A percentile compares a stretch with the other conserved stretches of the same genome.
Evolutionary conservation across 495 filamentous ascomycete species (phyloP).

Genomic region (Geopyxis carbonaria): DNA sequence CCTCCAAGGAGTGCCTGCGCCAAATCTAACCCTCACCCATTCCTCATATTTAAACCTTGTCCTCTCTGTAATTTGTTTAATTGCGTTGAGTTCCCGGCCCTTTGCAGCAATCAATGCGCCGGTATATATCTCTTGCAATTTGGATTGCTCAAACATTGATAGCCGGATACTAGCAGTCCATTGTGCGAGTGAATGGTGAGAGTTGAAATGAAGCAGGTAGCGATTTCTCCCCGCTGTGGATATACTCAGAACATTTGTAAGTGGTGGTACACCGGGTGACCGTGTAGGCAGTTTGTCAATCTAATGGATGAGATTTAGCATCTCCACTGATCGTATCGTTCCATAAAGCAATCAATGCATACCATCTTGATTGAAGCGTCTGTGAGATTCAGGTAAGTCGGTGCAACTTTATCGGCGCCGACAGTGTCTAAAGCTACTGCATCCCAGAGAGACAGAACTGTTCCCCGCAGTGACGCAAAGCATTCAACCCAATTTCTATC

Average conservation of each 20-base stretch:
- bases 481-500: constrained; percentile 93
- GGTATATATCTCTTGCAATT: constrained; percentile 90
- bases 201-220: constrained; percentile 90
- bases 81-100: constrained; percentile 72
- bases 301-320: constrained; percentile 31
- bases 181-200: constrained; percentile 76
- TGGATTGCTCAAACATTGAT: constrained; percentile 85
- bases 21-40: constrained; percentile 91
- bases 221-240: constrained; percentile 91
- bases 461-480: constrained; percentile 91
- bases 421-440: constrained; percentile 81
- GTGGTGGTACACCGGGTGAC: constrained; percentile 50
- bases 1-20: constrained; percentile 89
- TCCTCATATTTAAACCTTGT: constrained; percentile 61
- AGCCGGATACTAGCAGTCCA: constrained; percentile 94
- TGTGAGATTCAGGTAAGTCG: constrained; percentile 91
- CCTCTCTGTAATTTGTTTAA: constrained; percentile 68
- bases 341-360: constrained; percentile 14
- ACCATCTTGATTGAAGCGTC: constrained; percentile 98
- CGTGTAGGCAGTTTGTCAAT: constrained; percentile 80
- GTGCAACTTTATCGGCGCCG: constrained; percentile 61
- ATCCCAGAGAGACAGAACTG: constrained; percentile 90
- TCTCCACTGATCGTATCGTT: neutral
- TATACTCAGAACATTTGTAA: constrained; percentile 88
- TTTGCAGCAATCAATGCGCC: constrained; percentile 91